Evolutionary conservation across 140 eudicot species (phyloP).

Genomic region (Anethum foeniculum): DNA sequence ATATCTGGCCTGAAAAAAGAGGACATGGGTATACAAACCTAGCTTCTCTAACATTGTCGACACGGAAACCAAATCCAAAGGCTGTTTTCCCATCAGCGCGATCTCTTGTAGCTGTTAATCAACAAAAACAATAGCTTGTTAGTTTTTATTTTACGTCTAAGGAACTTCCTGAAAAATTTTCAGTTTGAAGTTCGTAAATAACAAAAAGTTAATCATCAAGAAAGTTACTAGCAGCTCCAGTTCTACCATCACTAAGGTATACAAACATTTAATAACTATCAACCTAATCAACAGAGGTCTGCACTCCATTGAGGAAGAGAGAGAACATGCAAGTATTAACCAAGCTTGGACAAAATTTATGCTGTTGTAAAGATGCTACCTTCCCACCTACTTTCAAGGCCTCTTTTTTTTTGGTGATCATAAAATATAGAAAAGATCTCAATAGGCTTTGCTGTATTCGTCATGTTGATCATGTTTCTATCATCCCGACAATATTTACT

Average conservation of each 20-base stretch:
- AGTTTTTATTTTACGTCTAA: neutral
- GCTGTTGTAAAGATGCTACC: neutral
- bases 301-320: neutral
- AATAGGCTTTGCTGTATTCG: neutral
- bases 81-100: constrained; percentile 52
- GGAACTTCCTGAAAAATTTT: neutral
- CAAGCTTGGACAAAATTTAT: neutral
- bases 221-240: neutral
- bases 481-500: neutral
- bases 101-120: constrained; percentile 64
- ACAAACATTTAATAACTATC: neutral
- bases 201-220: neutral
- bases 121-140: neutral
- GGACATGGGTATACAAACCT: constrained; percentile 28
- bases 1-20: neutral
- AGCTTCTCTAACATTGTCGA: constrained; percentile 79
- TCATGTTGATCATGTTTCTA: neutral
- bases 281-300: neutral
- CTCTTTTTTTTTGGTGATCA: neutral
- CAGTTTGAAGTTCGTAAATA: neutral
- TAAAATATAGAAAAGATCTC: neutral
- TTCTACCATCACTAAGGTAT: neutral
- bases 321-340: neutral
- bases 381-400: neutral
- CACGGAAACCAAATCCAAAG: constrained; percentile 71